These are phyloP conservation scores for Pseudevernia furfuracea DNA, from an alignment of 495 filamentous ascomycete species.

Conservation along the genomic window DNA sequence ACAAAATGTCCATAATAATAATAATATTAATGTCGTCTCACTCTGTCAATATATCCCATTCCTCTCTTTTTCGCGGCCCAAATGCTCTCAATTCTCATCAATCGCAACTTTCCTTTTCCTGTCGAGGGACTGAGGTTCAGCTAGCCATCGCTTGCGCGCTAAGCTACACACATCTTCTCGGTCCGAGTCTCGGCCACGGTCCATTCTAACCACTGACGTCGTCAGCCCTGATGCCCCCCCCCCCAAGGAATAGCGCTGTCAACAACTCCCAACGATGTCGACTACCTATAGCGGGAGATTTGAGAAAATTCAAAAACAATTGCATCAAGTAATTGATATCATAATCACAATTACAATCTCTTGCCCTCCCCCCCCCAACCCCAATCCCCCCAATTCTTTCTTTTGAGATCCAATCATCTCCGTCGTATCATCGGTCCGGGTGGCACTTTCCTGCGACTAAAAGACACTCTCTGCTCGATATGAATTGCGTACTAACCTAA, in stretches of 20 bases:
- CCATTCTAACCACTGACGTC: constrained; percentile 8
- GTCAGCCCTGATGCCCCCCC: too few species aligned
- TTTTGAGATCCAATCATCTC: neutral
- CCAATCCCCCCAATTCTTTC: neutral
- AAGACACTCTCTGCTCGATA: neutral
- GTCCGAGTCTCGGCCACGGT: constrained; percentile 7
- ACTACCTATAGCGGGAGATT: neutral
- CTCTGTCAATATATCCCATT: too few species aligned
- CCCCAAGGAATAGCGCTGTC: neutral
- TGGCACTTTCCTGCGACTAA: neutral
- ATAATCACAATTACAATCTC: neutral
- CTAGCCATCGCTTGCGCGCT: neutral
- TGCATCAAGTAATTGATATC: neutral
- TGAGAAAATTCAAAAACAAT: neutral
- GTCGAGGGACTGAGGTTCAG: neutral
- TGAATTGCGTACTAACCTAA: neutral
- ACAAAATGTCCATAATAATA: too few species aligned
- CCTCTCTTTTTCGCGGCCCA: too few species aligned
- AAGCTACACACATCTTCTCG: neutral
- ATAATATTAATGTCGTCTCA: too few species aligned
- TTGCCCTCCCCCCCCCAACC: too few species aligned
- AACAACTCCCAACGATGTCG: neutral
- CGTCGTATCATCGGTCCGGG: neutral
- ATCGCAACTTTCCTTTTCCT: neutral
- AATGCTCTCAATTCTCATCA: too few species aligned